Base-by-base conservation (phyloP, 345 rosid genomes). In the Adansonia digitata region DNA sequence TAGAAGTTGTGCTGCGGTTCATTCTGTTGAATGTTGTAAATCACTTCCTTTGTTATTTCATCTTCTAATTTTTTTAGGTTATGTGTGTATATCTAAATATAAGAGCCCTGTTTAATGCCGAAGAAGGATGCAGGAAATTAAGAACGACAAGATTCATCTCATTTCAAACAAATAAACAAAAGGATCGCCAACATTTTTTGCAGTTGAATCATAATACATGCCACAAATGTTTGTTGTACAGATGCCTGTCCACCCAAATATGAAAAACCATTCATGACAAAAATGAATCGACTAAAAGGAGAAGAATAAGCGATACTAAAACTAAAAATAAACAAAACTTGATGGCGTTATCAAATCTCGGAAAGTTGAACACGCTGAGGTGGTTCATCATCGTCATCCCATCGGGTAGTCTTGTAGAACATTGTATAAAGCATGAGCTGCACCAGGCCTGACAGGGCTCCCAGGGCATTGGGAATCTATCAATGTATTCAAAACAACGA, bases 331-430 rank as follows among this genome's bases (percentile, higher is more conserved):
- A 14, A 7, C 4, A 7, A 12, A 67, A 45, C 37, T 26, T 62
- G 67, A 67, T 15, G 55, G 53, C 14, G 13, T 26, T 8, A 2
- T 67, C 24, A 68, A 17, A 68, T 26, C 24, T 40, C 69, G 13
- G 75, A 37, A 39, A 86, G 76, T 68, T 88, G 85, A 56, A 83
- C 72, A 40, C 71, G 15, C 14, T 9, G 1, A 0, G 72, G 60
- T 27, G 59, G 62, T 1, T 84, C 74, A 29, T 78, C 79, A 2
- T 82, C 77, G 0, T 79, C 90, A 2, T 85, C 85, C 80, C 90
- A 86, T 46, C 84, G 29, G 37, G 77, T 74, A 6, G 35, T 43
- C 0, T 4, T 62, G 59, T 74, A 62, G 46, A 20, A 74, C 35
- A 17, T 7, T 7, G 77, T 71, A 48, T 49, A 74, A 13, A 74